These are phyloP conservation scores for Mycena galericulata DNA, from an alignment of 768 basidiomycete genomes.

Conservation along the genomic window DNA sequence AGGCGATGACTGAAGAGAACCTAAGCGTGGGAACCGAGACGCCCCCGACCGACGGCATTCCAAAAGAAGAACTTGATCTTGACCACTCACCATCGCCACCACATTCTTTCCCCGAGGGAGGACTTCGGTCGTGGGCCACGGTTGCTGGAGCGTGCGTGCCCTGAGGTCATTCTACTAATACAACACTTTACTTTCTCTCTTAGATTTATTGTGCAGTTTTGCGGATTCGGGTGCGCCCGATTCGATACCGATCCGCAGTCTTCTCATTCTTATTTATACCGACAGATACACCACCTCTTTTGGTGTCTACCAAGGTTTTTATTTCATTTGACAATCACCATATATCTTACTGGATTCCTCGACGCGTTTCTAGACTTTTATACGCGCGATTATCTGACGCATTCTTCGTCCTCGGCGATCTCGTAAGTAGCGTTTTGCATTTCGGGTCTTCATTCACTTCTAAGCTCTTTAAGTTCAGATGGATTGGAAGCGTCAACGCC, in stretches of 20 bases:
- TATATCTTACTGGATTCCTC: background rate
- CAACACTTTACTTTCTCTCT: background rate
- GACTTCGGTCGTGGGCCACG: constrained; percentile 28
- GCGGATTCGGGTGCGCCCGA: constrained; percentile 4
- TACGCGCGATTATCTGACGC: too few species aligned
- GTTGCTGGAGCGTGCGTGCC: constrained; percentile 30
- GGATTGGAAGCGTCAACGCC: constrained; percentile 61
- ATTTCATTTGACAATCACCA: background rate
- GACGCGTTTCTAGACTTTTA: constrained; percentile 53
- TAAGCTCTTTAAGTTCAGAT: constrained; percentile 37
- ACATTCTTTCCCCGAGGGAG: constrained; percentile 32
- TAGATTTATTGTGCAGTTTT: constrained; percentile 9
- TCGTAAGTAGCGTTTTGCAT: constrained; percentile 39
- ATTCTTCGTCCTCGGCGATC: constrained; percentile 51
- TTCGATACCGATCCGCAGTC: background rate
- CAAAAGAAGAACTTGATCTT: background rate
- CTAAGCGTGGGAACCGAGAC: too few species aligned
- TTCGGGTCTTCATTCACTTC: background rate
- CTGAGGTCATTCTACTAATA: background rate
- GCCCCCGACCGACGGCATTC: too few species aligned
- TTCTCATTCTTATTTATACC: background rate
- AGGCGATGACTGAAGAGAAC: too few species aligned
- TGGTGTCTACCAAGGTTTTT: constrained; percentile 46
- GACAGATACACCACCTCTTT: constrained; percentile 51
- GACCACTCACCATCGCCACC: background rate